These are phyloP conservation scores for Acanthamoeba royreba DNA, from an alignment of 208 protist species.

Conservation along the genomic window DNA sequence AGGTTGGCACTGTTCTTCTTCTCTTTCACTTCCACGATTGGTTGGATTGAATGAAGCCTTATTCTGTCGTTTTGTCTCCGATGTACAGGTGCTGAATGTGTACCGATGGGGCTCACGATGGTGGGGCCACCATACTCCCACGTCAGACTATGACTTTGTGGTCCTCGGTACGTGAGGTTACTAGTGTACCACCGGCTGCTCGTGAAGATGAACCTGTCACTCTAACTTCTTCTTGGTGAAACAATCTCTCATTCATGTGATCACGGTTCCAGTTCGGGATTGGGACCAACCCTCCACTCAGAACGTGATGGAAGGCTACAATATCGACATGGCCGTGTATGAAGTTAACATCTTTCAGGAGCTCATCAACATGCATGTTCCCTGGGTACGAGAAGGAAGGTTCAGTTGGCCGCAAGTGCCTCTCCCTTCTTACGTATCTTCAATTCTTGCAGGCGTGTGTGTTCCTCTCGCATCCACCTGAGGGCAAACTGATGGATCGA, in stretches of 20 bases:
- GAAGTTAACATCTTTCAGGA: constrained; percentile 36
- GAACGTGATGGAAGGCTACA: background rate
- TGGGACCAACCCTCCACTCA: constrained; percentile 10
- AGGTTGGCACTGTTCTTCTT: background rate
- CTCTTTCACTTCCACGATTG: background rate
- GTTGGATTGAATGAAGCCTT: background rate
- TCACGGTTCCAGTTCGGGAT: background rate
- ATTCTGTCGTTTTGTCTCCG: background rate
- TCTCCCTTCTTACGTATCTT: background rate
- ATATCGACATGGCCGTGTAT: constrained; percentile 20
- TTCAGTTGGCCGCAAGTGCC: background rate
- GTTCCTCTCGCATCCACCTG: background rate
- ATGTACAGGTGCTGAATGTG: background rate
- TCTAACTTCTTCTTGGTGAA: background rate
- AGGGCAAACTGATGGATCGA: background rate
- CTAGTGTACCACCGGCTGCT: background rate
- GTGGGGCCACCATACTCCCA: background rate
- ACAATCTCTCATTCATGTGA: background rate
- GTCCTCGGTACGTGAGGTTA: background rate
- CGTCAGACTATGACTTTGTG: constrained; percentile 7
- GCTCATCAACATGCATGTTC: background rate
- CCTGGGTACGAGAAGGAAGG: background rate
- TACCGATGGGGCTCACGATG: constrained; percentile 29
- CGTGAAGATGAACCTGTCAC: background rate
- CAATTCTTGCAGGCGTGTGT: background rate